A percentile compares a stretch with the other conserved stretches of the same genome.
Conservation (phyloP, 331 rosid species). For the Rhamnella rubrinervis region DNA sequence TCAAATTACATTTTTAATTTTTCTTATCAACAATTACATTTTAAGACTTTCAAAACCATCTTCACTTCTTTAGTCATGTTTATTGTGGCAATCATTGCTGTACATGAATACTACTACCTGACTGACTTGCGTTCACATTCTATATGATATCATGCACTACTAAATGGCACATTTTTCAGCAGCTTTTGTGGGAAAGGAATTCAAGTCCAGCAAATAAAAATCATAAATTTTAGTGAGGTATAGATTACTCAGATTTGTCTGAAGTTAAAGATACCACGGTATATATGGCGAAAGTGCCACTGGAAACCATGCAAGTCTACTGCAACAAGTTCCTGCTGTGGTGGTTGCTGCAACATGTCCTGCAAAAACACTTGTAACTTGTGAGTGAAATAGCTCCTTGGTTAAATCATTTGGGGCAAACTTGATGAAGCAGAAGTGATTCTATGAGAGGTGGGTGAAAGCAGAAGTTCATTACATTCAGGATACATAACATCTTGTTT, state of each 20-base stretch:
- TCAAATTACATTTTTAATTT: too few species aligned
- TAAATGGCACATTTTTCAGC: too few species aligned
- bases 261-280: conserved; percentile 43
- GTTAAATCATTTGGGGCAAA: background rate
- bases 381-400: conserved; percentile 3
- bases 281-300: conserved; percentile 76
- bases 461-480: background rate
- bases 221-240: too few species aligned
- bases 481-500: background rate
- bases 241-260: background rate
- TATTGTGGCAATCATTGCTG: too few species aligned
- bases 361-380: conserved; percentile 33
- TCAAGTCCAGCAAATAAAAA: too few species aligned
- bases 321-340: conserved; percentile 54
- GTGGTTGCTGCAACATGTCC: conserved; percentile 58
- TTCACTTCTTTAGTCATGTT: too few species aligned
- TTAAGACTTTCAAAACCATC: too few species aligned
- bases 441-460: background rate
- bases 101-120: too few species aligned
- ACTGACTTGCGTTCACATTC: too few species aligned
- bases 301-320: conserved; percentile 65
- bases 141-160: too few species aligned
- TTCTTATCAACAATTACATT: too few species aligned
- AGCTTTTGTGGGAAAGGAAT: too few species aligned
- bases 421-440: conserved; percentile 1